Evolutionary conservation across 495 filamentous ascomycete species (phyloP), one percentile per base, ranked within the genome.

Genomic region (Aspergillus olivimuriae): DNA sequence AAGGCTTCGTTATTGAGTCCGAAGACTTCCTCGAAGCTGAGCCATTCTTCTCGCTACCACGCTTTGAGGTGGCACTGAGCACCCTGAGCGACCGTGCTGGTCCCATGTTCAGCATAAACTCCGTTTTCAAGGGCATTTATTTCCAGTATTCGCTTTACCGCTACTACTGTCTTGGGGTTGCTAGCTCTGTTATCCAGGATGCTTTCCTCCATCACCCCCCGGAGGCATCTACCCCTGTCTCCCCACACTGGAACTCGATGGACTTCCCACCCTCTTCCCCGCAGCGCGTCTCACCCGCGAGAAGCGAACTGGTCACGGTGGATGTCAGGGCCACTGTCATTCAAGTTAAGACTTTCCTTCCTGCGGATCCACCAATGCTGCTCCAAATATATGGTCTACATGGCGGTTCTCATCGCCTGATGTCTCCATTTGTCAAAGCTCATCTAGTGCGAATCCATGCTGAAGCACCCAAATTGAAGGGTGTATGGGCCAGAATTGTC

Each of bases 111-210:
- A 87, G 96, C 54, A 69, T 97, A 38, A 87, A 89, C 54, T 86
- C 89, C 1, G 73, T 85, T 32, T 70, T 90, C 21, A 85, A 82
- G 56, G 85, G 83, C 6, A 56, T 99, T 2, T 80, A 84, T 45
- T 50, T 94, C 3, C 84, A 94, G 23, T 97, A 96, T 56, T 97
- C 94, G 3, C 74, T 99, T 1, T 96, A 94, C 59, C 82, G 91
- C 4, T 91, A 94, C 56, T 97, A 95, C 55, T 82, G 89, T n/a
- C 71, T 91, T 20, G 85, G 84, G 9, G 77, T 97, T 36, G 94
- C 94, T 20, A 62, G 74, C 16, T 82, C 80, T 44, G 84, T 94
- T 7, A 62, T 98, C 10, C 74, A 75, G 41, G 80, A 82, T 45
- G 86, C 89, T 4, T 86, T 96, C 56, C 68, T 77, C 51, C 73